A percentile compares a stretch with the other conserved stretches of the same genome.
Conservation (phyloP, 306 rosid genomes). For the Aeschynomene evenia region DNA sequence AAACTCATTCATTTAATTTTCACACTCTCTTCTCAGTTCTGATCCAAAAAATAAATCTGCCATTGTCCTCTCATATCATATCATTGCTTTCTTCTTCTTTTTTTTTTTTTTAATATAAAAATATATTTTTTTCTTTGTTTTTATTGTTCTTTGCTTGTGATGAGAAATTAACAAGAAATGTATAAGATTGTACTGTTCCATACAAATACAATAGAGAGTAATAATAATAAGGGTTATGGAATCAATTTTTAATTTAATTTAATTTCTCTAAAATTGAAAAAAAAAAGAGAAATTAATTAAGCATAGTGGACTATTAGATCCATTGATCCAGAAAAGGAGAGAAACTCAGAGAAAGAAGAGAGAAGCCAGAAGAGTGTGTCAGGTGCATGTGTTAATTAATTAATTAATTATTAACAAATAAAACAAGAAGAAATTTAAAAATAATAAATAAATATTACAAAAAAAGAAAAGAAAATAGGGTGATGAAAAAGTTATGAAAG, state of each 20-base stretch:
- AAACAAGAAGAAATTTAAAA: background rate
- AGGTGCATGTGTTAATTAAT: conserved; percentile 30
- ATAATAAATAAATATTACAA: no score
- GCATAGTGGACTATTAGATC: background rate
- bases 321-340: conserved; percentile 25
- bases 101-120: no score
- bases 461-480: background rate
- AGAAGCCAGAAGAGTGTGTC: conserved; percentile 7
- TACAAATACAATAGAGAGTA: conserved; percentile 22
- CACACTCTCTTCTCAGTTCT: conserved; percentile 6
- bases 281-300: background rate
- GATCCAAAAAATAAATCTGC: background rate
- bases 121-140: background rate
- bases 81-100: conserved; percentile 35
- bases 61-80: conserved; percentile 8
- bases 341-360: background rate
- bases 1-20: conserved; percentile 1
- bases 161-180: conserved; percentile 24
- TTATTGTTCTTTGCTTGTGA: conserved; percentile 22
- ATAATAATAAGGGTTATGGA: background rate
- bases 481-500: conserved; percentile 20
- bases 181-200: conserved; percentile 42
- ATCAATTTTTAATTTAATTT: no score
- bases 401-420: no score
- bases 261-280: background rate